Evolutionary conservation across 768 basidiomycete species (phyloP).

Genomic region (Coprinopsis marcescibilis): DNA sequence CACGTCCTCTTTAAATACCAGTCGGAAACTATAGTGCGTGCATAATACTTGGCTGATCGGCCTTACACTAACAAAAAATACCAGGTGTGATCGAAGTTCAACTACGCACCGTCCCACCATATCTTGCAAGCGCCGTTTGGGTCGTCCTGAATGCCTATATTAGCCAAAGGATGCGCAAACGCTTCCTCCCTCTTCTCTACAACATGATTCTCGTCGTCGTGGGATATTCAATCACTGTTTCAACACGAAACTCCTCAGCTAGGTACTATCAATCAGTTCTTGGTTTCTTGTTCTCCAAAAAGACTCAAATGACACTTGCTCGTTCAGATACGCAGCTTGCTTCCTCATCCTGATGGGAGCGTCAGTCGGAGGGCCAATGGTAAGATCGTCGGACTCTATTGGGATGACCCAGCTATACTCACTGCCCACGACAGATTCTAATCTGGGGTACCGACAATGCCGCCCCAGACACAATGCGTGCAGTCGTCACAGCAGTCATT

Average conservation of each 20-base stretch:
- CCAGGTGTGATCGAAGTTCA: constrained; percentile 39
- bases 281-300: too few relatives aligned
- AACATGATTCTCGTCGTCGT: constrained; percentile 33
- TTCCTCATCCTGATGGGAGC: constrained; percentile 38
- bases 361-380: constrained; percentile 31
- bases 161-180: constrained; percentile 29
- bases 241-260: constrained; percentile 36
- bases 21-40: constrained; percentile 34
- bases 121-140: constrained; percentile 35
- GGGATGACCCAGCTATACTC: too few relatives aligned
- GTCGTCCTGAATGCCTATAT: constrained; percentile 28
- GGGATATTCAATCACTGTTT: constrained; percentile 38
- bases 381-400: too few relatives aligned
- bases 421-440: too few relatives aligned
- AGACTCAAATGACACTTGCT: too few relatives aligned
- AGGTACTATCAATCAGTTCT: too few relatives aligned
- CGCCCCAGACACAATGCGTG: constrained; percentile 40
- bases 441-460: constrained; percentile 44
- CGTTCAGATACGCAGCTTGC: constrained; percentile 45
- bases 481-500: constrained; percentile 38
- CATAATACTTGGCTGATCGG: neutral
- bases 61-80: neutral
- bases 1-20: constrained; percentile 13
- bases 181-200: constrained; percentile 29
- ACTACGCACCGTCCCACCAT: constrained; percentile 43